phyloP scores from a whole-genome alignment of 129 eudicot genomes.

The Arctium lappa region DNA sequence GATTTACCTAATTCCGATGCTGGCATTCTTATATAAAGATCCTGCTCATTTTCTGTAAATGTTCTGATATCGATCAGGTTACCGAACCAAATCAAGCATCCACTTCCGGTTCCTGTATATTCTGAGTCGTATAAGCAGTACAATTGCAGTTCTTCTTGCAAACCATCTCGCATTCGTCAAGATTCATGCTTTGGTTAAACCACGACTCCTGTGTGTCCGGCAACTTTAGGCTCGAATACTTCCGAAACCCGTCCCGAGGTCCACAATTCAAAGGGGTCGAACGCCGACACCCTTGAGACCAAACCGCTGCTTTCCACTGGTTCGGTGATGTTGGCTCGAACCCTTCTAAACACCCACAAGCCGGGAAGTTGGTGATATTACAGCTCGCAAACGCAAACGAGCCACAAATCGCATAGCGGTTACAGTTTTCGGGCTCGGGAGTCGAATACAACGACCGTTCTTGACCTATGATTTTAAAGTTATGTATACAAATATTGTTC shows the following conservation, averaged over 20 bases:
- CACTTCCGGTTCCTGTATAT: conserved; percentile 13
- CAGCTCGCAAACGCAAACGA: conserved; percentile 4
- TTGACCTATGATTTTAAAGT: too few species aligned
- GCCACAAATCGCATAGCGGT: conserved; percentile 10
- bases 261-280: conserved; percentile 14
- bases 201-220: conserved; percentile 25
- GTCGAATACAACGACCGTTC: conserved; percentile 2
- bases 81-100: conserved; percentile 38
- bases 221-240: conserved; percentile 20
- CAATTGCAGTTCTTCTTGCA: conserved; percentile 35
- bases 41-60: conserved; percentile 17
- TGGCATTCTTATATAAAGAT: conserved; percentile 24
- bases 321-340: conserved; percentile 11
- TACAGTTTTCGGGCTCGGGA: conserved; percentile 17
- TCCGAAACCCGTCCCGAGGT: conserved; percentile 15
- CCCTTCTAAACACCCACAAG: conserved; percentile 22
- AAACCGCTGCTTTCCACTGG: conserved; percentile 17
- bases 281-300: conserved; percentile 27
- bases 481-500: too few species aligned
- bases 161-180: conserved; percentile 12
- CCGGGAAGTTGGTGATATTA: neutral
- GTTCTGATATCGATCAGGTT: conserved; percentile 13
- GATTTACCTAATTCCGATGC: conserved; percentile 20
- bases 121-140: conserved; percentile 17
- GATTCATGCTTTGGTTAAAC: conserved; percentile 18